Conservation (phyloP, 2,329 filamentous ascomycete species). For the Neopestalotiopsis sp. region DNA sequence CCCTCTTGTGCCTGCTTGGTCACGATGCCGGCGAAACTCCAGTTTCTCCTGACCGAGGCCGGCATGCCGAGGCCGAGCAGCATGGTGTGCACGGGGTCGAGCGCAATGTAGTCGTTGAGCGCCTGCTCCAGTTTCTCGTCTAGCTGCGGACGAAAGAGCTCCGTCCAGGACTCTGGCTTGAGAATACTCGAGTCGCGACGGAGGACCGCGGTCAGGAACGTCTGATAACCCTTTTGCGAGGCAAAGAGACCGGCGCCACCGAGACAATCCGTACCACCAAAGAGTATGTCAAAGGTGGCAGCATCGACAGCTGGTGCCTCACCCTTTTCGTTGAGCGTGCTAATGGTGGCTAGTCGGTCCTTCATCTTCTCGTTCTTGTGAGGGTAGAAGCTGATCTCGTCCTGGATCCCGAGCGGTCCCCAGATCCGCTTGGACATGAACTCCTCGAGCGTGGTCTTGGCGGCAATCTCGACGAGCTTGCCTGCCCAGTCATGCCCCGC, state of each 20-base stretch:
- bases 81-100: constrained; percentile 22
- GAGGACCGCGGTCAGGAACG: constrained; percentile 31
- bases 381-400: constrained; percentile 28
- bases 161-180: constrained; percentile 25
- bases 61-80: constrained; percentile 29
- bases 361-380: constrained; percentile 27
- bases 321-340: constrained; percentile 27
- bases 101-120: constrained; percentile 30
- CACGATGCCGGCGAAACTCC: constrained; percentile 33
- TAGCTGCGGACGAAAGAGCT: constrained; percentile 35
- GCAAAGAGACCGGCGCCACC: constrained; percentile 30
- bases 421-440: constrained; percentile 32
- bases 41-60: constrained; percentile 27
- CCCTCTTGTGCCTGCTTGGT: constrained; percentile 30
- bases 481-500: constrained; percentile 31
- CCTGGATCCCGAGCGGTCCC: constrained; percentile 29
- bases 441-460: constrained; percentile 24
- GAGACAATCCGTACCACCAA: constrained; percentile 28
- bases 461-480: constrained; percentile 26
- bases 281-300: constrained; percentile 25
- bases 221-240: constrained; percentile 29
- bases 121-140: constrained; percentile 29
- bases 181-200: constrained; percentile 31
- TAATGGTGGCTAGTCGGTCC: constrained; percentile 28
- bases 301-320: constrained; percentile 28